Evolutionary conservation across 78 protist genomes (phyloP), one percentile per base, ranked within the genome.

Genomic region (Guillardia theta): DNA sequence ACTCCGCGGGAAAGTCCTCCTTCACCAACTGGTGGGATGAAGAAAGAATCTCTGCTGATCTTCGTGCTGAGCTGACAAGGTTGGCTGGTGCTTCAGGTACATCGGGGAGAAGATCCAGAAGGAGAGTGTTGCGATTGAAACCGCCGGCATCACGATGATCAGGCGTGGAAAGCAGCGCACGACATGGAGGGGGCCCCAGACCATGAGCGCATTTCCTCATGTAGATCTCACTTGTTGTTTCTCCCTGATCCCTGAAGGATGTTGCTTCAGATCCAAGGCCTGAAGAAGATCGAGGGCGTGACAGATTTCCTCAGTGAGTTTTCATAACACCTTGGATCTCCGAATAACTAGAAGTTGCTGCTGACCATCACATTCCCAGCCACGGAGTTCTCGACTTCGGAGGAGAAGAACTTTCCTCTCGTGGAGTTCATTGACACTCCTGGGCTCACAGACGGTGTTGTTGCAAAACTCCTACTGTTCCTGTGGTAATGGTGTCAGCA

Each of bases 361-460:
- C n/a, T n/a, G n/a, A n/a, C n/a, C n/a, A n/a, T n/a, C n/a, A n/a
- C n/a, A n/a, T n/a, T n/a, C n/a, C 33, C 62, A 53, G 62, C 41
- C 41, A 70, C 83, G 24, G 78, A 90, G 30, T 27, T 95, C 39
- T 92, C 64, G 41, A 19, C 77, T 27, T 93, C 96, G 4, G 27
- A 37, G 15, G 93, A 4, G 46, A 22, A 47, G 39, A 22, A 4
- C 30, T 95, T 95, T 92, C 78, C 93, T 21, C 50, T 93, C 92
- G 64, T 92, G 22, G 94, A 93, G 44, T 93, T 95, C 58, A 64
- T 95, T 36, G 96, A 95, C 94, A 95, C 96, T 4, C 96, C 96
- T 0, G 96, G 96, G n/a, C 95, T 95, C 6, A 87, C 92, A 4
- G 96, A 95, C 88, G 96, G 96, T 22, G n/a, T n/a, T n/a, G n/a